These are phyloP conservation scores for Abrus pulchellus DNA, from an alignment of 306 rosid species.

Conservation along the genomic window DNA sequence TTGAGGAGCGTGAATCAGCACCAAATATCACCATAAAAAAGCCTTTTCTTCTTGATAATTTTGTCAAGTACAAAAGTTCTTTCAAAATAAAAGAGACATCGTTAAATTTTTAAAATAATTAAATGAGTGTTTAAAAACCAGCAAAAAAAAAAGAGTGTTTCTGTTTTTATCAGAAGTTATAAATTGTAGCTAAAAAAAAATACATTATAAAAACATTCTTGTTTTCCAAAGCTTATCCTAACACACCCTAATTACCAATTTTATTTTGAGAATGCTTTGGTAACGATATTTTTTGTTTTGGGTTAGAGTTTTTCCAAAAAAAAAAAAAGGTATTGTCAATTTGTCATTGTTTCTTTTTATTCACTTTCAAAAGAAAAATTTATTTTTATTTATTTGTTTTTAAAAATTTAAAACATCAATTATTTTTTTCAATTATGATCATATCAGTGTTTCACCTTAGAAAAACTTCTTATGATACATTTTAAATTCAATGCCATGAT, in stretches of 20 bases:
- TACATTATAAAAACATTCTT: background rate
- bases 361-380: no score
- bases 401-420: no score
- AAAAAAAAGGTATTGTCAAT: no score
- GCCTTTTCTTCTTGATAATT: background rate
- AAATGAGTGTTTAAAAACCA: background rate
- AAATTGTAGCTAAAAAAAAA: background rate
- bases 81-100: background rate
- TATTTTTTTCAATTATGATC: no score
- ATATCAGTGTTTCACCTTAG: background rate
- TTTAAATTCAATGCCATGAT: background rate
- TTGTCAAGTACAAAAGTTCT: constrained; percentile 4
- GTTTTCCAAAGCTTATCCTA: constrained; percentile 18
- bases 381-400: no score
- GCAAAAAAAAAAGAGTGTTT: background rate
- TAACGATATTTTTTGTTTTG: no score
- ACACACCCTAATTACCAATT: constrained; percentile 27
- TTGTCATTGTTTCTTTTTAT: no score
- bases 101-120: background rate
- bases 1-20: constrained; percentile 42
- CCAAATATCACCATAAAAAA: constrained; percentile 11
- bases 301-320: no score
- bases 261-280: background rate
- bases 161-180: background rate
- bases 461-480: constrained; percentile 14